These are phyloP conservation scores for Clathrus columnatus DNA, from an alignment of 768 basidiomycete species.

Conservation along the genomic window DNA sequence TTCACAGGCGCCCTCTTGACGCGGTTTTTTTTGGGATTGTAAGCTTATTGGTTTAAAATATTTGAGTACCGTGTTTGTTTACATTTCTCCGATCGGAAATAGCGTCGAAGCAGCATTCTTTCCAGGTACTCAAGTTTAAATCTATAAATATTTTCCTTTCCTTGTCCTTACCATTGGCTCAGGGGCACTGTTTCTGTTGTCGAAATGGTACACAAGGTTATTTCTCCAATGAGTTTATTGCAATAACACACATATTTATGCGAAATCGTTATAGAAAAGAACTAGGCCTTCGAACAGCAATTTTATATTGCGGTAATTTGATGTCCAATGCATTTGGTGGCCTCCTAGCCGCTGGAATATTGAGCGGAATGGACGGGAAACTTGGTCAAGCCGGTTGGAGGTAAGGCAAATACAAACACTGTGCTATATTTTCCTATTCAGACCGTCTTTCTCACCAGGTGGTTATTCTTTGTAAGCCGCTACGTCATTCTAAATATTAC, in stretches of 20 bases:
- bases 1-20: constrained; percentile 58
- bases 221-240: neutral
- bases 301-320: constrained; percentile 63
- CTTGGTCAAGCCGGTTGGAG: constrained; percentile 67
- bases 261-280: constrained; percentile 66
- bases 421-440: neutral
- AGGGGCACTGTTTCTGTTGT: constrained; percentile 25
- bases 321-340: constrained; percentile 79
- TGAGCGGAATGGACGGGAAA: constrained; percentile 60
- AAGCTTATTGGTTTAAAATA: constrained; percentile 27
- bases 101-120: constrained; percentile 10
- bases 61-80: constrained; percentile 14
- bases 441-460: constrained; percentile 22
- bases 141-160: constrained; percentile 41
- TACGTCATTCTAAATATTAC: neutral
- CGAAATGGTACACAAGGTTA: constrained; percentile 32
- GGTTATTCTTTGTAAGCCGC: constrained; percentile 31
- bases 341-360: constrained; percentile 67
- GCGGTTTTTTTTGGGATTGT: constrained; percentile 70
- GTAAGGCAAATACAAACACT: constrained; percentile 26
- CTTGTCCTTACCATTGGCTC: constrained; percentile 16
- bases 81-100: constrained; percentile 21
- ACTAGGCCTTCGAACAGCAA: constrained; percentile 57
- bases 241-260: constrained; percentile 20
- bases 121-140: constrained; percentile 38